These are phyloP conservation scores for Podospora sp. DNA, from an alignment of 495 filamentous ascomycete genomes.

Conservation along the genomic window DNA sequence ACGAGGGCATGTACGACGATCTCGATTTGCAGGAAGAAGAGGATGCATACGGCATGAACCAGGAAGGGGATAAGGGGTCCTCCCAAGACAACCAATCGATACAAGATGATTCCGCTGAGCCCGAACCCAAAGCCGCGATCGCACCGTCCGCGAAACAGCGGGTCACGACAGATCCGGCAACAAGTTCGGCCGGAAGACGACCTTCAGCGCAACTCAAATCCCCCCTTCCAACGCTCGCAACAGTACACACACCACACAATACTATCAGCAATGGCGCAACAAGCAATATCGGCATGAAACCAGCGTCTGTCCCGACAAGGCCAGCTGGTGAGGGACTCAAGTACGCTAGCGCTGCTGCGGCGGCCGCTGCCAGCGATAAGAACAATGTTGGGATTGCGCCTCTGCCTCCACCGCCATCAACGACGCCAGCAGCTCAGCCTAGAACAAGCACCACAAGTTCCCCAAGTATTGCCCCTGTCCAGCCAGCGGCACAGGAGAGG, in stretches of 20 bases:
- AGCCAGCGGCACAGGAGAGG: constrained; percentile 46
- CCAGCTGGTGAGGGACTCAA: constrained; percentile 88
- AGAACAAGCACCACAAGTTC: constrained; percentile 51
- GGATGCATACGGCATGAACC: constrained; percentile 75
- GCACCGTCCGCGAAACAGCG: constrained; percentile 53
- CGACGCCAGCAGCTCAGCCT: constrained; percentile 41
- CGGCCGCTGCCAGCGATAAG: constrained; percentile 91
- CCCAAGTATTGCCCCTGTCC: constrained; percentile 42
- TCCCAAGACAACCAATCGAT: constrained; percentile 95
- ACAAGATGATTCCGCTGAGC: constrained; percentile 76
- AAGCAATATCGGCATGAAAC: constrained; percentile 71
- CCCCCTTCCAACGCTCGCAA: constrained; percentile 85
- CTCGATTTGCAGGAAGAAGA: constrained; percentile 90
- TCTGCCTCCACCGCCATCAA: constrained; percentile 79
- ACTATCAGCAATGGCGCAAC: constrained; percentile 62
- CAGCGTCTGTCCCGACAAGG: constrained; percentile 81
- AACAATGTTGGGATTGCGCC: constrained; percentile 94
- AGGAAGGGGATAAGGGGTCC: constrained; percentile 82
- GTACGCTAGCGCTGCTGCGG: constrained; percentile 94
- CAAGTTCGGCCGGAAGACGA: constrained; percentile 62
- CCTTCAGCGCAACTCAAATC: constrained; percentile 93
- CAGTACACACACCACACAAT: constrained; percentile 69
- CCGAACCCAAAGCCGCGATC: constrained; percentile 57
- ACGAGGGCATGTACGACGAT: constrained; percentile 92
- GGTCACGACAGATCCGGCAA: constrained; percentile 52